These are phyloP conservation scores for Taxillus chinensis DNA, from an alignment of 164 flowering plant species.

Conservation along the genomic window DNA sequence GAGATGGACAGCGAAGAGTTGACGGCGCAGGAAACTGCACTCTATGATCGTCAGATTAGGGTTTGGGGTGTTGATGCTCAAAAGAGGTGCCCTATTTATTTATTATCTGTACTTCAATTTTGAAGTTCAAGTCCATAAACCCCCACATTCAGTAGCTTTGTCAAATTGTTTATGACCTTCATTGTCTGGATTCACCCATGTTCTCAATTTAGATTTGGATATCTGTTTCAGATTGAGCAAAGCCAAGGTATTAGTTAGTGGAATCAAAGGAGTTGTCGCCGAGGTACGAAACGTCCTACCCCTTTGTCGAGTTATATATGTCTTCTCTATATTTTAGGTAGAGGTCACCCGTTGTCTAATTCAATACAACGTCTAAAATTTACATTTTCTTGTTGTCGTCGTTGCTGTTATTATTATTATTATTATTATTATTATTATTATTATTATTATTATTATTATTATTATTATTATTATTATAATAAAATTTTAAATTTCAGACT, in stretches of 20 bases:
- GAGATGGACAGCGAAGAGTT: constrained; percentile 74
- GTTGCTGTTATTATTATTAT: no score
- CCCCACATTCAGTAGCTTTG: background rate
- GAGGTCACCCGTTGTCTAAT: no score
- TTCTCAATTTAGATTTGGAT: background rate
- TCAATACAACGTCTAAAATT: no score
- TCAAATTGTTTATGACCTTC: no score
- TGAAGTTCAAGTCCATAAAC: background rate
- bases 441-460: no score
- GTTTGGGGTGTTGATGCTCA: constrained; percentile 99
- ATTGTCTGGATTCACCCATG: background rate
- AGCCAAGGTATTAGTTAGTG: constrained; percentile 72
- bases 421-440: no score
- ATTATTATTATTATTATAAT: no score
- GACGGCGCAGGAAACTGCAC: constrained; percentile 90
- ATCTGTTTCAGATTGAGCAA: constrained; percentile 60
- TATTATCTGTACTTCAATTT: background rate
- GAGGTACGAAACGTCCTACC: constrained; percentile 40
- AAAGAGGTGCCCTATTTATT: constrained; percentile 46
- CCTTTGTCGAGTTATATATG: no score
- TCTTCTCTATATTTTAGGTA: no score
- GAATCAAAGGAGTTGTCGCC: constrained; percentile 69
- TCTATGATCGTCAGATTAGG: constrained; percentile 97
- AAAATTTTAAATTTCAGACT: no score
- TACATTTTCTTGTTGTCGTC: no score